Percentiles rank a stretch among this genome's conserved stretches.
phyloP scores from a whole-genome alignment of 1,139 yeast species.

The Yamadazyma aaseri region DNA sequence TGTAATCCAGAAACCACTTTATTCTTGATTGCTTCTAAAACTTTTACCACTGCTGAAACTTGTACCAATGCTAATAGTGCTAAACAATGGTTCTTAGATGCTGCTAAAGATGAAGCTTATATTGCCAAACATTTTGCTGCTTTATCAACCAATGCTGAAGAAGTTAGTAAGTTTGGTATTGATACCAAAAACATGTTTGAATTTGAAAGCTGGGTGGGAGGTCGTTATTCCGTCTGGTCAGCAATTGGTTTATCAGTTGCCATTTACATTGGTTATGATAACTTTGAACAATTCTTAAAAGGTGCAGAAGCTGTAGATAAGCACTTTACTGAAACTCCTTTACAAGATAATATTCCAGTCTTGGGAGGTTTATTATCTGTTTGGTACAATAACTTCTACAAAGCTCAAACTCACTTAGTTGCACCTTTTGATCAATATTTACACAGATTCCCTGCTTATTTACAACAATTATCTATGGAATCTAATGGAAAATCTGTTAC shows the following conservation, averaged over 20 bases:
- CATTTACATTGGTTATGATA: constrained; percentile 90
- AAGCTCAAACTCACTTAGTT: constrained; percentile 96
- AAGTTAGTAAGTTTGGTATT: constrained; percentile 91
- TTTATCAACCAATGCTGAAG: constrained; percentile 86
- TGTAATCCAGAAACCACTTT: constrained; percentile 89
- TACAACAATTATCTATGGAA: constrained; percentile 98
- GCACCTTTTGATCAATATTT: constrained; percentile 98
- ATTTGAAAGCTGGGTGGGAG: constrained; percentile 98
- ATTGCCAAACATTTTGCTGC: constrained; percentile 98
- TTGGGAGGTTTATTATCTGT: constrained; percentile 91
- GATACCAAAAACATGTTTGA: constrained; percentile 98
- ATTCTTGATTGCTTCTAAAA: constrained; percentile 93
- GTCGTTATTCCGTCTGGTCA: constrained; percentile 99
- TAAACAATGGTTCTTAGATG: constrained; percentile 83
- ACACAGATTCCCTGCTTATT: constrained; percentile 98
- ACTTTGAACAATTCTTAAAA: constrained; percentile 84
- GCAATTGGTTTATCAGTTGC: constrained; percentile 97
- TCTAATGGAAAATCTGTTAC: constrained; percentile 98
- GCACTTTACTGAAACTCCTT: constrained; percentile 80
- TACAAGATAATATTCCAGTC: constrained; percentile 88
- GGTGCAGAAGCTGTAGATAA: constrained; percentile 98
- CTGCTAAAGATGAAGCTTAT: constrained; percentile 65
- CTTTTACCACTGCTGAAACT: constrained; percentile 98
- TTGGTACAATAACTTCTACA: constrained; percentile 98
- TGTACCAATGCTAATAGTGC: constrained; percentile 94